Evolutionary conservation across 345 rosid genomes (phyloP).

Genomic region (Populus pruinosa): DNA sequence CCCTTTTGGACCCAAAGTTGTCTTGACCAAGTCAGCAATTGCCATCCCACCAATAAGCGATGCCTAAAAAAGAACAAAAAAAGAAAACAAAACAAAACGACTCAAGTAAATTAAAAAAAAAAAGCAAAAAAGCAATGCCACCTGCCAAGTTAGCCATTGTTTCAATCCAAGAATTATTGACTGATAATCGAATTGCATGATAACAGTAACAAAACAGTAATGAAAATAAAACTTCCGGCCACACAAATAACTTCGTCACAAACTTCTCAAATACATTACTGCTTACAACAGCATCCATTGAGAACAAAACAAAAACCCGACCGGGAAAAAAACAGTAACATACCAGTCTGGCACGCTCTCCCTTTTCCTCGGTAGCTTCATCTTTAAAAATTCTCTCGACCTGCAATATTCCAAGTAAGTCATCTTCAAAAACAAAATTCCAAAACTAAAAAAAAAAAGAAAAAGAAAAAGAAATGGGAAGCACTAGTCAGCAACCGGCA

Average conservation of each 20-base stretch:
- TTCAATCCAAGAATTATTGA: too few species aligned
- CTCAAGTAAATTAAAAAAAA: too few species aligned
- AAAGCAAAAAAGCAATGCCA: too few species aligned
- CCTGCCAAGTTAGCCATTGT: too few species aligned
- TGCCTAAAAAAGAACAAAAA: conserved; percentile 41
- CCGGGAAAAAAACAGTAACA: not conserved
- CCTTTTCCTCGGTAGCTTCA: conserved; percentile 94
- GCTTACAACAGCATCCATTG: too few species aligned
- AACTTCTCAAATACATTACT: too few species aligned
- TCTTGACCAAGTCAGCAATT: conserved; percentile 81
- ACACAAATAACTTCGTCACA: not conserved
- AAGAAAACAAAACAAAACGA: too few species aligned
- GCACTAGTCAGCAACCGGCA: too few species aligned
- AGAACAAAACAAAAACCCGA: too few species aligned
- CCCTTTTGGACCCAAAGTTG: conserved; percentile 96
- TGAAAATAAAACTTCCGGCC: not conserved
- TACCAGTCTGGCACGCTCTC: conserved; percentile 95
- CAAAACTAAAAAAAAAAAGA: too few species aligned
- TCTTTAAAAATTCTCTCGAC: conserved; percentile 72
- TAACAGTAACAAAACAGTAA: too few species aligned
- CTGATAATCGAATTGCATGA: too few species aligned
- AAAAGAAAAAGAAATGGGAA: not conserved
- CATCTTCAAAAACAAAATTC: not conserved
- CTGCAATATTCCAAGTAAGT: conserved; percentile 32
- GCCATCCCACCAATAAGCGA: conserved; percentile 97